A percentile compares a stretch with the other conserved stretches of the same genome.
phyloP scores from a whole-genome alignment of 768 basidiomycete genomes.

The Roridomyces roridus region DNA sequence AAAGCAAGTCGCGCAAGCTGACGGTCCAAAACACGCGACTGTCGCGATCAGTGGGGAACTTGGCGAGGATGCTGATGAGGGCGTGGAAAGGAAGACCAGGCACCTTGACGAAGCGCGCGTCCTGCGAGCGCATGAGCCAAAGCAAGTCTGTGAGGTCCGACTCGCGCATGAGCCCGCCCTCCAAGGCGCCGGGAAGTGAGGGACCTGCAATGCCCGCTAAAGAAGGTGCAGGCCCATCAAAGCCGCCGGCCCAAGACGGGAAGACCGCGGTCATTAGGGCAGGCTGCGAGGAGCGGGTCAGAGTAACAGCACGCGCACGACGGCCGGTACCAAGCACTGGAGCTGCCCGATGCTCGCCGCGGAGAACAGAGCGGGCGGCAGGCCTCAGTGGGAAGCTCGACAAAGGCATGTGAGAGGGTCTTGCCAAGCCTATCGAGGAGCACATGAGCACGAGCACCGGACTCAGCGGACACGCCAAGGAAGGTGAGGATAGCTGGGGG shows the following conservation, averaged over 20 bases:
- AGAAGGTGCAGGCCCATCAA: conserved; percentile 72
- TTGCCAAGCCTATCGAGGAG: conserved; percentile 84
- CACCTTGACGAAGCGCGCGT: conserved; percentile 88
- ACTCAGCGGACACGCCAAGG: conserved; percentile 73
- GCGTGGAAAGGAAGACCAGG: conserved; percentile 82
- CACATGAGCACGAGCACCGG: conserved; percentile 73
- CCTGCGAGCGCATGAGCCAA: conserved; percentile 77
- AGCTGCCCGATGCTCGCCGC: conserved; percentile 52
- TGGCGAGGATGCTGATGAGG: conserved; percentile 75
- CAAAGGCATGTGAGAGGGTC: conserved; percentile 84
- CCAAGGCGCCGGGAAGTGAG: conserved; percentile 62
- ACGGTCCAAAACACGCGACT: conserved; percentile 79
- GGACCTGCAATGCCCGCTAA: conserved; percentile 67
- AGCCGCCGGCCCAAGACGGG: conserved; percentile 80
- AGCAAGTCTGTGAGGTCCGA: conserved; percentile 69
- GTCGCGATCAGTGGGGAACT: conserved; percentile 80
- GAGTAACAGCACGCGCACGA: conserved; percentile 82
- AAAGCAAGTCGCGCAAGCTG: conserved; percentile 66
- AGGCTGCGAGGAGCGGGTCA: conserved; percentile 80
- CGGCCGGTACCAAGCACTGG: conserved; percentile 79
- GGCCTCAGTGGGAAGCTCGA: conserved; percentile 70
- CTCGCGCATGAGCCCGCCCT: conserved; percentile 70
- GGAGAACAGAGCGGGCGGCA: conserved; percentile 69
- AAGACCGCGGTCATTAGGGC: conserved; percentile 88
- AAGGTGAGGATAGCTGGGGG: conserved; percentile 72